phyloP scores from a whole-genome alignment of 192 early-diverging fungal genomes.

The Podila epigama region DNA sequence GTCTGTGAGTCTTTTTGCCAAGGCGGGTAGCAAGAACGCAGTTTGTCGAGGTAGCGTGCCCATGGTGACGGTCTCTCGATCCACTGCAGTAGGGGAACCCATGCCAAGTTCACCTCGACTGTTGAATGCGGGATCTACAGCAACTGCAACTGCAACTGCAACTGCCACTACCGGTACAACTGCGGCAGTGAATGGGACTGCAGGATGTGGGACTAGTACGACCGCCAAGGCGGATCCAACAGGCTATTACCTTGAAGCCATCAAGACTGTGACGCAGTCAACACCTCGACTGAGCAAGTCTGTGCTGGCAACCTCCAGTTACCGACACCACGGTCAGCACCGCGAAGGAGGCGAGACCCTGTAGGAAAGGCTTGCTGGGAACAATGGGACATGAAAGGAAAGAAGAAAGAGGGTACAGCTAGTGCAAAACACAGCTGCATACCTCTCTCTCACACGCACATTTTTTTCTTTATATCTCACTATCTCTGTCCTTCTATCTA shows the following conservation, averaged over 20 bases:
- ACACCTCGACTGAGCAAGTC: conserved; percentile 16
- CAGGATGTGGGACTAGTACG: not conserved
- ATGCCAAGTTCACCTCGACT: not conserved
- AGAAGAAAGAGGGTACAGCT: not conserved
- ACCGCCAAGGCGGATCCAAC: not conserved
- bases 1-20: not conserved
- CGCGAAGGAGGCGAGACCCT: conserved; percentile 10
- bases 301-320: not conserved
- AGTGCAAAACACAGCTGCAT: conserved; percentile 2
- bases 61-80: not conserved
- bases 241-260: conserved; percentile 13
- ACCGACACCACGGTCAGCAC: not conserved
- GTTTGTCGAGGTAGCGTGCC: not conserved
- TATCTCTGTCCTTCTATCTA: not conserved
- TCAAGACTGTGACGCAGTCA: conserved; percentile 25
- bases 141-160: not conserved
- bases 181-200: not conserved
- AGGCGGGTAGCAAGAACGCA: not conserved
- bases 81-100: not conserved
- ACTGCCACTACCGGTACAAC: too few relatives aligned
- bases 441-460: not conserved
- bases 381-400: not conserved
- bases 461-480: not conserved
- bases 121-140: not conserved
- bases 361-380: not conserved